These are phyloP conservation scores for Schizothecium vesticola DNA, from an alignment of 495 filamentous ascomycete species.

Conservation along the genomic window DNA sequence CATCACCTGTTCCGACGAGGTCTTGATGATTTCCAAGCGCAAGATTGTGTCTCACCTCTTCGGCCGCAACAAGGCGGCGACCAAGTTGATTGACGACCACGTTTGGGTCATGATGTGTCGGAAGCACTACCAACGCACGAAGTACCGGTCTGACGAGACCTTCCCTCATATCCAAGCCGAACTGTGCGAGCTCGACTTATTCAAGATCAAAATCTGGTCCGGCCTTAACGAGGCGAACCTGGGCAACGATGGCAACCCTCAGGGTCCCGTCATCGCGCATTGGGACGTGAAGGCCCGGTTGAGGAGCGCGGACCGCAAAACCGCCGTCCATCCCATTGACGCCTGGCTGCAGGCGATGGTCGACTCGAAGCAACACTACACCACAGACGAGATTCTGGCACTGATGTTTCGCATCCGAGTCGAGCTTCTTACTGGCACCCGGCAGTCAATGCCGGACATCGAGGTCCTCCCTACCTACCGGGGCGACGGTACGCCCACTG, in stretches of 20 bases:
- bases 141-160: constrained; percentile 57
- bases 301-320: no score
- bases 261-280: not conserved
- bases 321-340: constrained; percentile 32
- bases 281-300: not conserved
- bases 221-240: constrained; percentile 20
- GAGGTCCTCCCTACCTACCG: constrained; percentile 59
- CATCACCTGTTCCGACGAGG: no score
- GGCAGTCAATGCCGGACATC: constrained; percentile 54
- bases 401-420: constrained; percentile 38
- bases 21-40: no score
- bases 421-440: constrained; percentile 1
- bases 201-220: constrained; percentile 56
- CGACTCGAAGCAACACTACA: constrained; percentile 26
- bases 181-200: constrained; percentile 53
- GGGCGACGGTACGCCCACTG: constrained; percentile 6
- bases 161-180: constrained; percentile 57
- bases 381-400: constrained; percentile 30
- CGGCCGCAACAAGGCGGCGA: constrained; percentile 79
- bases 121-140: constrained; percentile 76
- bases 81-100: constrained; percentile 56
- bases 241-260: constrained; percentile 28
- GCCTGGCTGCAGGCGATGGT: constrained; percentile 36
- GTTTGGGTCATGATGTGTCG: constrained; percentile 72
- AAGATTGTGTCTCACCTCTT: constrained; percentile 83